Evolutionary conservation across 768 basidiomycete species (phyloP), one percentile per base, ranked within the genome.

Genomic region (Chalciporus sphaerocephalus): DNA sequence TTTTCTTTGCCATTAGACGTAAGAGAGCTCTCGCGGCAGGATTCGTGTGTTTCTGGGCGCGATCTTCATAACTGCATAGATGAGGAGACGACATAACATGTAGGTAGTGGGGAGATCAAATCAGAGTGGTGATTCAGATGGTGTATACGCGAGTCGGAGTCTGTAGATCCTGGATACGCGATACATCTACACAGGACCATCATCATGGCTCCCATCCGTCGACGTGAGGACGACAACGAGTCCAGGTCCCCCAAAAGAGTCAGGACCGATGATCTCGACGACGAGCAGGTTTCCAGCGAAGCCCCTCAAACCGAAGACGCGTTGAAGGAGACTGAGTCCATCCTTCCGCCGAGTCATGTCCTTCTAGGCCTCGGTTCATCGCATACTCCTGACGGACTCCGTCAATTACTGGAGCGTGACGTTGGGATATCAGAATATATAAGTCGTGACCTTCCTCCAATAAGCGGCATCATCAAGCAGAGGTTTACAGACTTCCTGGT

Each of bases 401-500:
- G 79, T 50, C 81, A 83, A 43, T 60, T 81, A 23, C 64, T 71
- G 51, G 92, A 96, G 62, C 73, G 75, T 6, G 84, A 95, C 61
- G 93, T 96, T 24, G 93, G 93, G 2, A 94, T 97, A 33, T 86
- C 88, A 5, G 85, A 91, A 61, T 95, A 93, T 63, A 78, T 93
- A 52, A 78, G 79, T 16, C 73, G 73, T 10, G 79, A 79, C 48
- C 76, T 87, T 18, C 75, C 83, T 4, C 79, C 79, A 59, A 82
- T 98, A 52, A 78, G 84, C 41, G 95, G 91, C 5, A 95, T 98
- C 58, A 97, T 98, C 66, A 98, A 98, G 68, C 95, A 98, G 70
- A 76, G 95, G 58, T 98, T 98, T 65, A 95, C 95, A 32, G 96
- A 99, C 67, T 99, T 99, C 62, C 57, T 98, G 57, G 96, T 99